Evolutionary conservation across 441 rosid genomes (phyloP), one percentile per base, ranked within the genome.

Genomic region (Omphalea diandra): DNA sequence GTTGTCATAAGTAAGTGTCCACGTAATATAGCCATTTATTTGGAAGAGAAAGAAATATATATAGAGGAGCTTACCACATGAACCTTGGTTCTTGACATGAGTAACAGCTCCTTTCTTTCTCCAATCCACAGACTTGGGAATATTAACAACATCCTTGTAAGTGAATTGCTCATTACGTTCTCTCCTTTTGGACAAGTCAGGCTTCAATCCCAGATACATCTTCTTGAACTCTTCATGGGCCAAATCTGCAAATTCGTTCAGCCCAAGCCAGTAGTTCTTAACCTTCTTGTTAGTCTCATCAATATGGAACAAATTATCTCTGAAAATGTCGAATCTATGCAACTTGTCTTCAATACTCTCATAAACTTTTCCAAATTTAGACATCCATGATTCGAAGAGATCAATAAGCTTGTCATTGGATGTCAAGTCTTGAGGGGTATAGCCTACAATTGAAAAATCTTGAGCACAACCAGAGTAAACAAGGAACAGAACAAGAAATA

Each of bases 31-130:
- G n/a, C n/a, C n/a, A n/a, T n/a, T n/a, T n/a, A n/a, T n/a, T n/a
- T n/a, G n/a, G n/a, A n/a, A n/a, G n/a, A n/a, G n/a, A n/a, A n/a
- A n/a, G n/a, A n/a, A n/a, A n/a, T n/a, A n/a, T n/a, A n/a, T n/a
- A n/a, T n/a, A n/a, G n/a, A n/a, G n/a, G n/a, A n/a, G n/a, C n/a
- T n/a, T n/a, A n/a, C 91, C 90, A 15, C 94, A 89, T 32, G 90
- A 85, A 24, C 97, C 97, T 69, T 87, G 94, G 82, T 89, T 89
- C 87, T 91, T 91, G 58, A 89, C 84, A 0, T 77, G 68, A 40
- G 90, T 65, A n/a, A 91, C 94, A 9, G 90, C 91, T 75, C 94
- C 94, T 76, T 87, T 86, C 84, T 88, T 85, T 73, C 97, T 90
- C 94, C 97, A 90, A 44, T 88, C 94, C 8, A 88, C 80, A 10